Evolutionary conservation across 2,329 filamentous ascomycete genomes (phyloP).

Genomic region (Metarhizium rileyi): DNA sequence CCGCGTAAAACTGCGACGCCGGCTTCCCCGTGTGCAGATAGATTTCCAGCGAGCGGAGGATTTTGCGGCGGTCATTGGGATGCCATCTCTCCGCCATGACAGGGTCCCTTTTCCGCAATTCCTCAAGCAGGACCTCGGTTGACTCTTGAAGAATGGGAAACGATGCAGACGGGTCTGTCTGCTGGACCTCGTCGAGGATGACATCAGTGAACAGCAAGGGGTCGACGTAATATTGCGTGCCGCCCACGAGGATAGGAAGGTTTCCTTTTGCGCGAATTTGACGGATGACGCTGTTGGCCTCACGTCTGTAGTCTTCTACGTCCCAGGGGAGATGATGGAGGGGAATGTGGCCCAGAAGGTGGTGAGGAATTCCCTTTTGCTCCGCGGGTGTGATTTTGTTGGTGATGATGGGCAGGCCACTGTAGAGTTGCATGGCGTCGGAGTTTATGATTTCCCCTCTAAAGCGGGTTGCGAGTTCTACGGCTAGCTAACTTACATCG

Average conservation of each 20-base stretch:
- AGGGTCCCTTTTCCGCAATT: slow-evolving; percentile 73
- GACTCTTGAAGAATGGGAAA: slow-evolving; percentile 65
- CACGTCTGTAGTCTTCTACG: slow-evolving; percentile 65
- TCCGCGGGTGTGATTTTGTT: slow-evolving; percentile 79
- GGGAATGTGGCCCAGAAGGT: slow-evolving; percentile 71
- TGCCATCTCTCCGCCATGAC: slow-evolving; percentile 89
- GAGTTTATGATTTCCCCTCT: slow-evolving; percentile 94
- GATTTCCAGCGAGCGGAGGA: slow-evolving; percentile 81
- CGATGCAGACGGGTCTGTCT: slow-evolving; percentile 24
- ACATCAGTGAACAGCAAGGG: slow-evolving; percentile 70
- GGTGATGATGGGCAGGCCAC: slow-evolving; percentile 84
- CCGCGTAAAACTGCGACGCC: slow-evolving; percentile 78
- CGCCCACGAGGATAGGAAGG: slow-evolving; percentile 83
- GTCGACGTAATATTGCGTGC: slow-evolving; percentile 92
- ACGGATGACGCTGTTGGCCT: slow-evolving; percentile 58
- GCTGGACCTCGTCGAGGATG: slow-evolving; percentile 32
- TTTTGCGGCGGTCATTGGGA: slow-evolving; percentile 84
- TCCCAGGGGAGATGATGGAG: slow-evolving; percentile 74
- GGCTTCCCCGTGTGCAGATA: slow-evolving; percentile 71
- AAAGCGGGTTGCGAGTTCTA: slow-evolving; percentile 73
- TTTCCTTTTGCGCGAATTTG: slow-evolving; percentile 72
- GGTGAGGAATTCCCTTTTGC: slow-evolving; percentile 72
- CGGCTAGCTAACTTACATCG: slow-evolving; percentile 57
- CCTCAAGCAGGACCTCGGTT: slow-evolving; percentile 61
- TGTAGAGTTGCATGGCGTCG: slow-evolving; percentile 97